These are phyloP conservation scores for Mariannaea sp. DNA, from an alignment of 2,329 filamentous ascomycete genomes.

Conservation along the genomic window DNA sequence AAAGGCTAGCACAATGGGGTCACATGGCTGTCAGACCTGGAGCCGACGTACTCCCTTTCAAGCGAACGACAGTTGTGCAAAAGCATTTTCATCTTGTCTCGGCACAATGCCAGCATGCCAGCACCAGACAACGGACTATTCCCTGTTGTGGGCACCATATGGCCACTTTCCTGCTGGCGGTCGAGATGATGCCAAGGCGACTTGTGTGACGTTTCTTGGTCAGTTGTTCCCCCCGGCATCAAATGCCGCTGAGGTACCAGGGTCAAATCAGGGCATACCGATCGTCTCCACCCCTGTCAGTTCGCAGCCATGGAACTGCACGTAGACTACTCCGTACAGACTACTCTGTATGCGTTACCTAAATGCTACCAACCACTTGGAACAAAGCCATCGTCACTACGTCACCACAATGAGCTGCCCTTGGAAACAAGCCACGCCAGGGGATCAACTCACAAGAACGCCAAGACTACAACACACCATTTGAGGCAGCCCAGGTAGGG, in stretches of 20 bases:
- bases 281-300: slow-evolving; percentile 24
- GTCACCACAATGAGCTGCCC: slow-evolving; percentile 32
- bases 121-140: slow-evolving; percentile 12
- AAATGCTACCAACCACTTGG: slow-evolving; percentile 12
- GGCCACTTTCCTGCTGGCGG: slow-evolving; percentile 9
- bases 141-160: slow-evolving; percentile 13
- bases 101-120: slow-evolving; percentile 3
- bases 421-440: slow-evolving; percentile 22
- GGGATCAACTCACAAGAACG: slow-evolving; percentile 17
- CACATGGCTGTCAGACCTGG: background rate
- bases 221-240: slow-evolving; percentile 4
- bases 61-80: slow-evolving; percentile 7
- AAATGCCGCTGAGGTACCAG: slow-evolving; percentile 10
- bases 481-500: slow-evolving; percentile 16
- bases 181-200: slow-evolving; percentile 26
- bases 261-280: slow-evolving; percentile 32
- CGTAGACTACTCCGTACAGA: too few relatives aligned
- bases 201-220: slow-evolving; percentile 27
- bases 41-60: background rate
- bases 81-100: slow-evolving; percentile 7
- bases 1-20: background rate
- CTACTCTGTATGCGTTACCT: too few relatives aligned
- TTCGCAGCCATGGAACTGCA: slow-evolving; percentile 32
- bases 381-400: slow-evolving; percentile 34
- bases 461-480: slow-evolving; percentile 27